Evolutionary conservation across 1,284 basidiomycete species (phyloP), one percentile per base, ranked within the genome.

Genomic region (Wallemia mellicola): DNA sequence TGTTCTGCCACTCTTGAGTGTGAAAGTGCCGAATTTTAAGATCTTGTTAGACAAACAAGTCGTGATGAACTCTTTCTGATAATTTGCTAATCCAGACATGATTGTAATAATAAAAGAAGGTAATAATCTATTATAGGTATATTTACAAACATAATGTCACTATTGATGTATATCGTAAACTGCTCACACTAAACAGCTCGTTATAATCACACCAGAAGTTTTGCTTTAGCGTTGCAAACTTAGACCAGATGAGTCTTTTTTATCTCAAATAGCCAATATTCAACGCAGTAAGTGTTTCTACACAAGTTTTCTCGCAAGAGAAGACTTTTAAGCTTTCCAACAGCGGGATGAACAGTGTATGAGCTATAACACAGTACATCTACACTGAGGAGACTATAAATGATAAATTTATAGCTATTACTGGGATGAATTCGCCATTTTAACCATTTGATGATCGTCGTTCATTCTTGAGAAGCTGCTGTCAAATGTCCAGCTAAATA

Each of bases 1-100:
- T 61, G 77, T 72, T 33, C 86, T 80, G 64, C 92, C 92, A 30
- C 86, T 91, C 76, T 98, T 98, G 61, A 94, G 77, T 1, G 81
- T 83, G 71, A 94, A 94, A 9, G 80, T 74, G 60, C 91, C 86
- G 68, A 95, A 92, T 67, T 86, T 82, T 65, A 96, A 79, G 57
- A 57, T 57, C 17, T n/a, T n/a, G 24, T 28, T 26, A 2, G 9
- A 24, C 2, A 57, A n/a, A 25, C 55, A 57, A 3, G 55, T 57
- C 24, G 55, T 27, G 5, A 57, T 57, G 55, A 57, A 57, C 5
- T 57, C 55, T 9, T 3, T 26, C 22, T 57, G 55, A 26, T 57
- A 57, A 14, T 7, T 14, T 28, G 25, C 14, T 26, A 24, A 24
- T 9, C 9, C 5, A 48, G 38, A 48, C 38, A 48, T 48, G 38